These are phyloP conservation scores for Debaryomycetaceae sp. DNA, from an alignment of 1,139 yeast species.

Conservation along the genomic window DNA sequence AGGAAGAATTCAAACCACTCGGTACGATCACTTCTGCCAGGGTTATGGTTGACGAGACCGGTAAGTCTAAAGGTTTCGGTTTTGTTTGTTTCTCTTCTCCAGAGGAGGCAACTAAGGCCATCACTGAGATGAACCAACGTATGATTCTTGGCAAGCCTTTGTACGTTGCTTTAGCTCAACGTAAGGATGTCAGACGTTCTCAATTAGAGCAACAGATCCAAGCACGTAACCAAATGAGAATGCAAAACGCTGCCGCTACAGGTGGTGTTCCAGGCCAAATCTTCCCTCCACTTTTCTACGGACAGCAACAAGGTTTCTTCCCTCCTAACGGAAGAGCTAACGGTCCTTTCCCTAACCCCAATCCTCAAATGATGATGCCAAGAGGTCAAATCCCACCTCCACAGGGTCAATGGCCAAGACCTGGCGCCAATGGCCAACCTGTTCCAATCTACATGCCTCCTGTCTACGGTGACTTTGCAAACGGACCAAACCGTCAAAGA, in stretches of 20 bases:
- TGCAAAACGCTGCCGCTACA: conserved; percentile 88
- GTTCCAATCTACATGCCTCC: conserved; percentile 81
- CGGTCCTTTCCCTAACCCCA: conserved; percentile 81
- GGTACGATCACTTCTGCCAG: conserved; percentile 96
- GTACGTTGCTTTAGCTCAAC: conserved; percentile 98
- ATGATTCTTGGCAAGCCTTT: conserved; percentile 95
- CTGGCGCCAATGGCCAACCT: conserved; percentile 81
- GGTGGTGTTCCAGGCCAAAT: conserved; percentile 95
- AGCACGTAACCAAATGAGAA: conserved; percentile 97
- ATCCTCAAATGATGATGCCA: conserved; percentile 88
- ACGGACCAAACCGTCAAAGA: conserved; percentile 33
- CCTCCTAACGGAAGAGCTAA: conserved; percentile 81
- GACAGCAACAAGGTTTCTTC: conserved; percentile 80
- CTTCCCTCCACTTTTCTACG: conserved; percentile 93
- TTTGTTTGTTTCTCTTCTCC: conserved; percentile 97
- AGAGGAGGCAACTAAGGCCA: conserved; percentile 98
- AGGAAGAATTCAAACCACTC: conserved; percentile 88
- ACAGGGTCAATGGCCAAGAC: conserved; percentile 73
- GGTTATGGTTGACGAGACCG: conserved; percentile 93
- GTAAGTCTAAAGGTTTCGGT: conserved; percentile 97
- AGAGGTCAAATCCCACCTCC: conserved; percentile 71
- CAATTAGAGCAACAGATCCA: conserved; percentile 97
- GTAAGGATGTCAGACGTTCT: conserved; percentile 96
- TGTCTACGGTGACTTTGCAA: conserved; percentile 57
- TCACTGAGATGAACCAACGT: conserved; percentile 97